Conservation (phyloP, 192 early-diverging fungal species). For the Rhizoclosmatium globosum region DNA sequence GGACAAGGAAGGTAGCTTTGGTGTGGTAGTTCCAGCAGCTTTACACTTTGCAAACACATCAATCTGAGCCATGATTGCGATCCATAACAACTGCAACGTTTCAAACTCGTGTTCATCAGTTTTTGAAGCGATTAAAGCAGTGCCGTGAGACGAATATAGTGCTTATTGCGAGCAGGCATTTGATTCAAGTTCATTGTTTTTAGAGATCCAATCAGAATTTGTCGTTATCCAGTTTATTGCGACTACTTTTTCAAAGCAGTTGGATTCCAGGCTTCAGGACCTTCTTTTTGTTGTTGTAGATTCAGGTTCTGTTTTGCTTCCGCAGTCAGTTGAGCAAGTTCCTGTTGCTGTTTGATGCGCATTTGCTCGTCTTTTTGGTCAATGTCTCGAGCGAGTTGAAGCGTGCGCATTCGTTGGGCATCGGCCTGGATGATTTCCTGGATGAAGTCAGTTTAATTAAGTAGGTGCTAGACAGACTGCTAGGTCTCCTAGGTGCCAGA, state of each 20-base stretch:
- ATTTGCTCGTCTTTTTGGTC: constrained; percentile 14
- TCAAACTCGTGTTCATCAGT: background rate
- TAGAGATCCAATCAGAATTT: constrained; percentile 1
- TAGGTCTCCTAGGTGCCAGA: background rate
- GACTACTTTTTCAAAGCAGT: background rate
- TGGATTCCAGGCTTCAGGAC: constrained; percentile 21
- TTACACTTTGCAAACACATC: background rate
- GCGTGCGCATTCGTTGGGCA: constrained; percentile 1
- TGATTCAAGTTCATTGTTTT: background rate
- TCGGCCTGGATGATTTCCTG: constrained; percentile 23
- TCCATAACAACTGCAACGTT: background rate
- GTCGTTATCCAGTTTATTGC: background rate
- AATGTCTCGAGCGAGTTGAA: background rate
- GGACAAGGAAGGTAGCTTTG: background rate
- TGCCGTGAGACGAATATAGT: background rate
- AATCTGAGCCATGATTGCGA: constrained; percentile 2
- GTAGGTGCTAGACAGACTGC: background rate
- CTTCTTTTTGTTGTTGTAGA: background rate
- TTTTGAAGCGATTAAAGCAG: background rate
- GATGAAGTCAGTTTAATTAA: background rate
- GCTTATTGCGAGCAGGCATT: background rate
- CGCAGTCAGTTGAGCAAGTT: background rate
- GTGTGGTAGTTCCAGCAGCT: background rate
- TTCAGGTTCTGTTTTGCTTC: background rate
- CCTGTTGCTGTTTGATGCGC: background rate